Conservation (phyloP, 2,329 filamentous ascomycete genomes). For the Fusarium stilboides region DNA sequence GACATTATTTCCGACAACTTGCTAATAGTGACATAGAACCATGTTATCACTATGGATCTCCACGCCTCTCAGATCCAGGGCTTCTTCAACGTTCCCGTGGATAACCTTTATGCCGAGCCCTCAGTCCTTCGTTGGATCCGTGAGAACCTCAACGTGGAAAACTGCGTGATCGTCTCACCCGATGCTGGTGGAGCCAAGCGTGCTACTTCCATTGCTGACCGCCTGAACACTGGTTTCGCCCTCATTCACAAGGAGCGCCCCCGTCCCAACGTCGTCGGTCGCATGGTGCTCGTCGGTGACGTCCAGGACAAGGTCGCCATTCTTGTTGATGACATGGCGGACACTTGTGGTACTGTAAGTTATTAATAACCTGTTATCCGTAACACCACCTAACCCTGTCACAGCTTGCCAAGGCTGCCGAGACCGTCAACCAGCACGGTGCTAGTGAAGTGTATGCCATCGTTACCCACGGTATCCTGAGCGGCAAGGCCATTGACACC, state of each 20-base stretch:
- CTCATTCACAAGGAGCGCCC: constrained; percentile 97
- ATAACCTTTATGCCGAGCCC: constrained; percentile 93
- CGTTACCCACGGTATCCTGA: constrained; percentile 94
- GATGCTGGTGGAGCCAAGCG: constrained; percentile 96
- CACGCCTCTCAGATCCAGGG: constrained; percentile 95
- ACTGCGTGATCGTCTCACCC: constrained; percentile 94
- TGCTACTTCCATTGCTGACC: constrained; percentile 93
- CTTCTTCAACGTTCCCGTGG: constrained; percentile 87
- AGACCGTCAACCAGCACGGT: constrained; percentile 88
- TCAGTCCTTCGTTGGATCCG: constrained; percentile 93
- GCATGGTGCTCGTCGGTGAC: constrained; percentile 95
- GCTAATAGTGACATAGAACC: constrained; percentile 52
- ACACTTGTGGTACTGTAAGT: constrained; percentile 85
- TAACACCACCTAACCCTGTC: constrained; percentile 23
- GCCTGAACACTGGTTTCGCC: constrained; percentile 90
- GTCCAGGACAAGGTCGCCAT: constrained; percentile 94
- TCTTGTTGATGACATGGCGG: constrained; percentile 97
- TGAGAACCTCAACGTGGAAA: constrained; percentile 84
- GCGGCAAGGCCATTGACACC: constrained; percentile 88
- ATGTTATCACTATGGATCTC: constrained; percentile 93
- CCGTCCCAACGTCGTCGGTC: constrained; percentile 86
- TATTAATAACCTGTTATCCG: background rate
- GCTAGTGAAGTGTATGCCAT: constrained; percentile 93
- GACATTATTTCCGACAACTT: constrained; percentile 3
- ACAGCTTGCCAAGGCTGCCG: constrained; percentile 82